Evolutionary conservation across 495 filamentous ascomycete genomes (phyloP).

Genomic region (Xylaria curta): DNA sequence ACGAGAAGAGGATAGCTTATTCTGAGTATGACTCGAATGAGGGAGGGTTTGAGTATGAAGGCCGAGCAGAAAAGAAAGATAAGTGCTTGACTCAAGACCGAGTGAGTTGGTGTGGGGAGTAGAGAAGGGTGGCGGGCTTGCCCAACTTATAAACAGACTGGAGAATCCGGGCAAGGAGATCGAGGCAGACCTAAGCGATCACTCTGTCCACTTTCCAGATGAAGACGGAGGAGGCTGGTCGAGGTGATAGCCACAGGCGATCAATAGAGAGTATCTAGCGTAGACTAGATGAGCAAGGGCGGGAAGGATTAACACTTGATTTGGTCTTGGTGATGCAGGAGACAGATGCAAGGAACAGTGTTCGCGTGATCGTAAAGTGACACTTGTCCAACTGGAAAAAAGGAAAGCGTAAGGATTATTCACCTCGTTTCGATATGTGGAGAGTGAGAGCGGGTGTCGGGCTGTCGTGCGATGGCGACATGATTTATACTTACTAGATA

Average conservation of each 20-base stretch:
- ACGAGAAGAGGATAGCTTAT: not conserved
- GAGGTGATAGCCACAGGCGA: not conserved
- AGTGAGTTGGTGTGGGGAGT: not conserved
- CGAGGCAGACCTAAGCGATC: not conserved
- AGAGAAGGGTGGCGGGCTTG: conserved; percentile 9
- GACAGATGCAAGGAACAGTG: not conserved
- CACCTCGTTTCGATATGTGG: conserved; percentile 19
- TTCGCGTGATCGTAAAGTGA: not conserved
- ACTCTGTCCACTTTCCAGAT: conserved; percentile 10
- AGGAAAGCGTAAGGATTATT: conserved; percentile 4
- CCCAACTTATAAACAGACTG: conserved; percentile 24
- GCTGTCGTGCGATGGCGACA: conserved; percentile 33
- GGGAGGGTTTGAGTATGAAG: not conserved
- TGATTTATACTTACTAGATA: conserved; percentile 19
- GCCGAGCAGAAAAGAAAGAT: not conserved
- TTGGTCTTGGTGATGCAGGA: conserved; percentile 1
- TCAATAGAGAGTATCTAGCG: not conserved
- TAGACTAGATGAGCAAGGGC: not conserved
- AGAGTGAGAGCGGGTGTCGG: conserved; percentile 26
- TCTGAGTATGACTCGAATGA: not conserved
- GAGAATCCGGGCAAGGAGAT: not conserved
- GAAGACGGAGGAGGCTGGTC: conserved; percentile 1
- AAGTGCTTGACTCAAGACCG: not conserved
- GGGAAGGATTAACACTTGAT: conserved; percentile 5
- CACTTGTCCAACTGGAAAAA: conserved; percentile 15